Evolutionary conservation across 306 rosid genomes (phyloP), one percentile per base, ranked within the genome.

Genomic region (Prinsepia uniflora): DNA sequence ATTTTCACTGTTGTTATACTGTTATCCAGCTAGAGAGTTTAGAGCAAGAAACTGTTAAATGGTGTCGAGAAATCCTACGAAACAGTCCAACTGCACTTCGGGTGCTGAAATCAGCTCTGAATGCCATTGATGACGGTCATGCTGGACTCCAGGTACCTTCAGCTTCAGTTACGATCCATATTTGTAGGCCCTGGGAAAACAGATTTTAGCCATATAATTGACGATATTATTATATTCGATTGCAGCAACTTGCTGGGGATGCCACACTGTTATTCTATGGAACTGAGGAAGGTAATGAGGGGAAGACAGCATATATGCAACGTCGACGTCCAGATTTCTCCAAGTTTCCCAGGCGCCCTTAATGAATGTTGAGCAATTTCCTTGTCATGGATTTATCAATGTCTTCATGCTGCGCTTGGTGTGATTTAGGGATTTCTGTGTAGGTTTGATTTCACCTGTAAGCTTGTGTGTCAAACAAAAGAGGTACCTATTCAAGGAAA

Each of bases 61-160:
- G 97, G 96, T 89, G 97, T 57, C 75, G 95, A 48, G 92, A 90
- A 85, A 89, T 90, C 55, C 79, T 90, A 70, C 81, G 96, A 78
- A 94, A 90, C 79, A 94, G 96, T 73, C 97, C 97, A 30, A 90
- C 96, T 14, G 95, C 98, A 13, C 79, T 94, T 63, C 89, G 96
- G 44, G 86, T 94, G 76, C 84, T 94, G 65, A 89, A 94, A 77
- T 84, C 91, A 15, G 89, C 97, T 80, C 89, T 94, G 74, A 90
- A 90, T 75, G 97, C 96, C 8, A 95, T 87, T 22, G 97, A 90
- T 68, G 97, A 94, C 40, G 97, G 98, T 18, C 97, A 94, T 72
- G 90, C 96, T 30, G 94, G 98, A 57, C 96, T 93, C 53, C 96
- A 90, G 94, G 97, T 90, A 76, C 72, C 3, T n/a, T 50, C 4